phyloP scores from a whole-genome alignment of 2,329 filamentous ascomycete genomes.

The Xylaria polymorpha region DNA sequence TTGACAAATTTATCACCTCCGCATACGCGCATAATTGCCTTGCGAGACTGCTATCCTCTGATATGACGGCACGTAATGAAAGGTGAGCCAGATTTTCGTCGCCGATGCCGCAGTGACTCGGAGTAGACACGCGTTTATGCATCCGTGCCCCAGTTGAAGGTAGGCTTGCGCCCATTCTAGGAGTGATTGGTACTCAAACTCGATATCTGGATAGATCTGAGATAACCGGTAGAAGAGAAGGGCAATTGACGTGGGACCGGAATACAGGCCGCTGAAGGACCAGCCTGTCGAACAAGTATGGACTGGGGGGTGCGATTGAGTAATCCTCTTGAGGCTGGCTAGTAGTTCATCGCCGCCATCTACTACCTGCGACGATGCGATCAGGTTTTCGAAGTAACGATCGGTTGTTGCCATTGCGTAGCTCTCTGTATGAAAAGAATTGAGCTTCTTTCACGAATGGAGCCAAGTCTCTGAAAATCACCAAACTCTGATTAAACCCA shows the following conservation, averaged over 20 bases:
- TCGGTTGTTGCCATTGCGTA: slow-evolving; percentile 31
- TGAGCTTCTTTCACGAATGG: background rate
- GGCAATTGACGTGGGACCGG: slow-evolving; percentile 66
- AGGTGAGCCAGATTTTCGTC: slow-evolving; percentile 61
- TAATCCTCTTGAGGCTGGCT: slow-evolving; percentile 43
- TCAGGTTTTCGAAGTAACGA: slow-evolving; percentile 41
- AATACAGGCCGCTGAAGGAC: slow-evolving; percentile 61
- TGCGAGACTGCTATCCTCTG: slow-evolving; percentile 54
- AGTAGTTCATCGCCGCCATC: slow-evolving; percentile 41
- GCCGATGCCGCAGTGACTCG: slow-evolving; percentile 60
- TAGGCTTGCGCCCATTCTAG: slow-evolving; percentile 62
- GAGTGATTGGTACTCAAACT: slow-evolving; percentile 56
- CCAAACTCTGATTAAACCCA: no score
- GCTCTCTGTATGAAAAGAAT: background rate
- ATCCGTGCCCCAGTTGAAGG: slow-evolving; percentile 53
- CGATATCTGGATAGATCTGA: slow-evolving; percentile 56
- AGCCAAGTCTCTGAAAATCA: background rate
- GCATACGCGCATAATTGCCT: slow-evolving; percentile 55
- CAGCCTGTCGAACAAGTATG: slow-evolving; percentile 48
- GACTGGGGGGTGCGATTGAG: slow-evolving; percentile 41
- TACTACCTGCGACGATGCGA: slow-evolving; percentile 21
- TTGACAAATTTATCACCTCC: slow-evolving; percentile 57
- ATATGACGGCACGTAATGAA: slow-evolving; percentile 59
- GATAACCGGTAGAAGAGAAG: slow-evolving; percentile 66
- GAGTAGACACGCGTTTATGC: slow-evolving; percentile 51